Evolutionary conservation across 495 filamentous ascomycete genomes (phyloP).

Genomic region (Podospora conica): DNA sequence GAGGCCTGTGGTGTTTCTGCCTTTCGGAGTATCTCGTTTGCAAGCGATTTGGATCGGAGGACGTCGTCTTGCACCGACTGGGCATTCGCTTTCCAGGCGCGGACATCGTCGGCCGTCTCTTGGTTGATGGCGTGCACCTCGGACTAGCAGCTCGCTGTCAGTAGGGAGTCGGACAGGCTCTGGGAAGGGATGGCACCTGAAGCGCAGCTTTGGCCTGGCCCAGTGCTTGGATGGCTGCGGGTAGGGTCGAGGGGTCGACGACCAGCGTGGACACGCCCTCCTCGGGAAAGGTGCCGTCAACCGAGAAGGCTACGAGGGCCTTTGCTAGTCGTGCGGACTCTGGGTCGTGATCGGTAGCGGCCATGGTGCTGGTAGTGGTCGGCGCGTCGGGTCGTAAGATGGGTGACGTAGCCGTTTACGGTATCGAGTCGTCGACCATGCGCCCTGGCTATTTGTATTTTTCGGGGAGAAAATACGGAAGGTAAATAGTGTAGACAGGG

Average conservation of each 20-base stretch:
- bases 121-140: slow-evolving; percentile 68
- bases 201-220: slow-evolving; percentile 58
- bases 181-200: slow-evolving; percentile 45
- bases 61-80: slow-evolving; percentile 80
- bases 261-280: slow-evolving; percentile 62
- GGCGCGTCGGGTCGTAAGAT: neutral
- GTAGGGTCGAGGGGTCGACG: slow-evolving; percentile 52
- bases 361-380: slow-evolving; percentile 12
- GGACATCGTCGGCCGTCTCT: slow-evolving; percentile 67
- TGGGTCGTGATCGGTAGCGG: slow-evolving; percentile 2
- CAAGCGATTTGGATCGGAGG: slow-evolving; percentile 60
- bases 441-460: neutral
- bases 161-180: neutral
- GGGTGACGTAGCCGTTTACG: neutral
- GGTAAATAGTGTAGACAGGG: neutral
- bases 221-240: slow-evolving; percentile 58
- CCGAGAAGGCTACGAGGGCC: slow-evolving; percentile 65
- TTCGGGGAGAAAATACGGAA: neutral
- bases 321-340: slow-evolving; percentile 44
- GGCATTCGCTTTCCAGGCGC: slow-evolving; percentile 77
- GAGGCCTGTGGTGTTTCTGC: slow-evolving; percentile 59
- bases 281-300: slow-evolving; percentile 67
- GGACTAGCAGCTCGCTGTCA: slow-evolving; percentile 37
- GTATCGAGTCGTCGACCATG: neutral
- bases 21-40: slow-evolving; percentile 66